These are phyloP conservation scores for Lachnellula occidentalis DNA, from an alignment of 2,329 filamentous ascomycete genomes.

Conservation along the genomic window DNA sequence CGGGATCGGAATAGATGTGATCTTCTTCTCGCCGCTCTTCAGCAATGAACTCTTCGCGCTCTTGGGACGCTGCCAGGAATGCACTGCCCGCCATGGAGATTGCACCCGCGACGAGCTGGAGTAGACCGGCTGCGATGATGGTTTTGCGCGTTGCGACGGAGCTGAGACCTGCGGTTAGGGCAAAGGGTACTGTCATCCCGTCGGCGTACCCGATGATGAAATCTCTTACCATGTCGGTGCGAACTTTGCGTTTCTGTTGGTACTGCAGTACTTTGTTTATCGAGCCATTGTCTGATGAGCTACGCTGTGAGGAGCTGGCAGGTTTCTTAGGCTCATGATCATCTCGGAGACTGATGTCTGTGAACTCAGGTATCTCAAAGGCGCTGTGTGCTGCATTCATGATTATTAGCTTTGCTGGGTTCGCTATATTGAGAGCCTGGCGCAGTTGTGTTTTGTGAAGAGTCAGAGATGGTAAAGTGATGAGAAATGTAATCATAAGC, in stretches of 20 bases:
- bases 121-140: not conserved
- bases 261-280: not conserved
- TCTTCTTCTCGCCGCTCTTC: not conserved
- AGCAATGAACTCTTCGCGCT: not conserved
- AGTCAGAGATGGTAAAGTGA: no score
- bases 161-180: not conserved
- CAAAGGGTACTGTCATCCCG: not conserved
- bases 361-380: no score
- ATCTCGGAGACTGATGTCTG: no score
- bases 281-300: no score
- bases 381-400: no score
- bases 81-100: not conserved
- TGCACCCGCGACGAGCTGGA: not conserved
- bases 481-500: no score
- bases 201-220: not conserved
- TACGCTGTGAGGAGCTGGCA: no score
- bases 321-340: no score
- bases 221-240: not conserved
- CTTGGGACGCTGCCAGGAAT: not conserved
- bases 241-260: not conserved
- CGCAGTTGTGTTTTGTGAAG: no score
- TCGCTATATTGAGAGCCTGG: no score
- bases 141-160: not conserved
- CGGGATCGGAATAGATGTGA: not conserved
- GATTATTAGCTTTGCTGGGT: no score